A percentile compares a stretch with the other conserved stretches of the same genome.
phyloP scores from a whole-genome alignment of 495 filamentous ascomycete species.

The Pyronema domesticum region DNA sequence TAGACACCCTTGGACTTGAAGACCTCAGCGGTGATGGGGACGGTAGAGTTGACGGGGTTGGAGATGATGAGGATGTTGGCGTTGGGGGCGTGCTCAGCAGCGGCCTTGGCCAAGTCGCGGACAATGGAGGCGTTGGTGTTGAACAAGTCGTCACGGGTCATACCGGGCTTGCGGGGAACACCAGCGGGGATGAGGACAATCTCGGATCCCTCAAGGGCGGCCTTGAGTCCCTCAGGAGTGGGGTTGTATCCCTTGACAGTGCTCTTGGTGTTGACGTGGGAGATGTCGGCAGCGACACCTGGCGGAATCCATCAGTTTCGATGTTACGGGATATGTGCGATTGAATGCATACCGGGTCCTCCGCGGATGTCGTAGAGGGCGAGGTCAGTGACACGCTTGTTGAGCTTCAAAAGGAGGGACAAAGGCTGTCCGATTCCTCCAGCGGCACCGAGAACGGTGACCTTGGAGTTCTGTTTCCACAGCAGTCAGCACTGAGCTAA shows the following conservation, averaged over 20 bases:
- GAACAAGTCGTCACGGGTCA: slow-evolving; percentile 99
- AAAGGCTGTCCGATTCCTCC: slow-evolving; percentile 97
- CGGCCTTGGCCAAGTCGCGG: slow-evolving; percentile 92
- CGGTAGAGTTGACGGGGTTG: slow-evolving; percentile 98
- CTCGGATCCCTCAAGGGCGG: slow-evolving; percentile 66
- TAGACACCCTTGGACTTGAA: slow-evolving; percentile 88
- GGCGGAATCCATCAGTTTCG: not conserved
- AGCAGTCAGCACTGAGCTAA: slow-evolving; percentile 20
- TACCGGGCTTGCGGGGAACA: slow-evolving; percentile 97
- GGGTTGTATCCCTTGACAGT: slow-evolving; percentile 68
- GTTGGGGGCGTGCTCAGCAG: slow-evolving; percentile 70
- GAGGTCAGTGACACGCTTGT: slow-evolving; percentile 79
- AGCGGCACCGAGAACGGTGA: slow-evolving; percentile 84
- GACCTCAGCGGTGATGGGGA: slow-evolving; percentile 91
- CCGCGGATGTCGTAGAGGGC: slow-evolving; percentile 94
- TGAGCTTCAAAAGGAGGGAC: slow-evolving; percentile 94
- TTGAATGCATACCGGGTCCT: slow-evolving; percentile 54
- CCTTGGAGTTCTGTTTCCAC: slow-evolving; percentile 65
- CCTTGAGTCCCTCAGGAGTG: slow-evolving; percentile 52
- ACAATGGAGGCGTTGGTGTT: slow-evolving; percentile 99
- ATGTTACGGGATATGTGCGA: not conserved
- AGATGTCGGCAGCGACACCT: slow-evolving; percentile 96
- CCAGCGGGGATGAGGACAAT: slow-evolving; percentile 95
- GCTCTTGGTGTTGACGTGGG: slow-evolving; percentile 98
- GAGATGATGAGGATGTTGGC: slow-evolving; percentile 95